Evolutionary conservation across 768 basidiomycete species (phyloP), one percentile per base, ranked within the genome.

Genomic region (Cantharellus cinnabarinus): DNA sequence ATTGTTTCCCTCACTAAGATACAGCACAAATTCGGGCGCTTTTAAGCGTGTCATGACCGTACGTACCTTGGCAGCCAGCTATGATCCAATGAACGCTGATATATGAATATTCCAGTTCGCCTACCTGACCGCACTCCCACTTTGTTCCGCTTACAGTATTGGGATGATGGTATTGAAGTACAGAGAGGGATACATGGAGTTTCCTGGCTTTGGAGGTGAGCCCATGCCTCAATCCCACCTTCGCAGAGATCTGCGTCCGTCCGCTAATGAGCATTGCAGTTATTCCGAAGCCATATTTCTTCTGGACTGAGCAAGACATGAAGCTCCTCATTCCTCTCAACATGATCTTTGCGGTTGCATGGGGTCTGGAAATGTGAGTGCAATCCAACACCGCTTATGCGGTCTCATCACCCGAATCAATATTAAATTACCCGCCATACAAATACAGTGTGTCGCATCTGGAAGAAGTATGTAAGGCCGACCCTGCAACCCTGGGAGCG

Each of bases 11-110:
- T 15, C 59, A 5, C 14, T 42, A 41, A 35, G 15, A 41, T 38
- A 14, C 35, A 69, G 87, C 52, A 76, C 72, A 68, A 75, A 79
- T 66, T 75, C 80, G 10, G 84, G 83, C 41, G 80, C 86, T 7
- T 89, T 89, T 77, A 88, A 84, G 71, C 76, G 88, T 56, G 76
- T 89, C 66, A 89, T 89, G 87, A 89, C 84, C n/a, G 84, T 87
- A 66, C 66, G 80, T 74, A n/a, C 37, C 2, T 29, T 29, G 20
- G 20, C 20, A 29, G 20, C 20, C 20, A 29, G 20, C 20, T 29
- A 29, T 29, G 20, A 29, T 29, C 20, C 20, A 29, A 29, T 29
- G 20, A 29, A 29, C 20, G 20, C 20, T 29, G 20, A 29, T 29
- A 29, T 29, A 29, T 29, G 20, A 29, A 29, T 29, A 29, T 29